Percentiles rank a stretch among this genome's conserved stretches.
These are phyloP conservation scores for Xylariaceae sp. DNA, from an alignment of 2,329 filamentous ascomycete species.

Conservation along the genomic window DNA sequence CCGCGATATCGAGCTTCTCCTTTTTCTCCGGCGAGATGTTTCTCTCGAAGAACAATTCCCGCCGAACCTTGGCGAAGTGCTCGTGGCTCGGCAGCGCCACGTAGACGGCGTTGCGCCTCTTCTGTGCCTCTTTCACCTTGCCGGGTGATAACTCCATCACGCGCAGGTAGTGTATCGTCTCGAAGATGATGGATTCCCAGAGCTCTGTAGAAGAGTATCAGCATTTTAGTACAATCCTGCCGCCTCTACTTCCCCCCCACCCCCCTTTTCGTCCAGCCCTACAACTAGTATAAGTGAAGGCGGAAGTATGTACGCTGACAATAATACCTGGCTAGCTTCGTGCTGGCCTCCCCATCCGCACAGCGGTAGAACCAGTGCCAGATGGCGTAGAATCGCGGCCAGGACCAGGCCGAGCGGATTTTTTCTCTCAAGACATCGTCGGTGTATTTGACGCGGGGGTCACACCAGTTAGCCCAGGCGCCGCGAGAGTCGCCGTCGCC, in stretches of 20 bases:
- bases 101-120: not conserved
- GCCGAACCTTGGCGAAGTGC: not conserved
- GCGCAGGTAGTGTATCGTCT: not conserved
- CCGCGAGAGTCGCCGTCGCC: not conserved
- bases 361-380: not conserved
- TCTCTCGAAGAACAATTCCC: not conserved
- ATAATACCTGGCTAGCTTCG: not conserved
- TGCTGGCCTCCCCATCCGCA: not conserved
- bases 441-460: not conserved
- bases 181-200: not conserved
- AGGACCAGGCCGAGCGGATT: not conserved
- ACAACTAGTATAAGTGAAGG: too few species aligned
- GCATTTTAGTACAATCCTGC: not conserved
- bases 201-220: not conserved
- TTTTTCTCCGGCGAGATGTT: not conserved
- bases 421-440: not conserved
- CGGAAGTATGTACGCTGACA: not conserved
- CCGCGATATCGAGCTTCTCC: not conserved
- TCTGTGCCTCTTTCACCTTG: not conserved
- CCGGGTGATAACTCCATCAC: not conserved
- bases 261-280: too few species aligned
- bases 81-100: not conserved
- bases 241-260: too few species aligned
- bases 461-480: not conserved
- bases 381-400: not conserved